Evolutionary conservation across 2,329 filamentous ascomycete species (phyloP), one percentile per base, ranked within the genome.

Genomic region (Arthrobotrys conoides): DNA sequence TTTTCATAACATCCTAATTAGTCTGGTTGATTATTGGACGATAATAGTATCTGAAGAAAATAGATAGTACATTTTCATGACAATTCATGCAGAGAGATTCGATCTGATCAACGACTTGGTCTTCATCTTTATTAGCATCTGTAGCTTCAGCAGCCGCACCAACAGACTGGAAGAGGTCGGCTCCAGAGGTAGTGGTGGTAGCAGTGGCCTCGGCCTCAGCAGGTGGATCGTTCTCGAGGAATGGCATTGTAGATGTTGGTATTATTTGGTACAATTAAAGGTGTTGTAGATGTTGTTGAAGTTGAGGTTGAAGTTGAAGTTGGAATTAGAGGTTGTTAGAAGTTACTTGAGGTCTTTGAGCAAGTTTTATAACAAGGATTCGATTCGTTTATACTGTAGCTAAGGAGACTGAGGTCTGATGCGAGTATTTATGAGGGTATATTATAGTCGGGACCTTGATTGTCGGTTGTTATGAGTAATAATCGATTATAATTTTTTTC

Each of bases 41-140:
- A 46, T 46, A 20, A 30, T 30, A 6, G 27, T 3, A 30, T 3
- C 6, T 6, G n/a, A 46, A 20, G n/a, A 12, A 6, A 46, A 20
- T 3, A 9, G 6, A 24, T 14, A 1, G 82, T 86, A 92, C 91
- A 87, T 93, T 92, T 81, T 93, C 87, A 82, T 91, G 89, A 85
- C 92, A 95, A 86, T 93, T 94, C 92, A 95, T 94, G 87, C 92
- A 95, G 22, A 95, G 87, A 80, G 91, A 93, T 85, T 94, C 92
- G 22, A 87, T 81, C 63, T 85, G 82, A 81, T 86, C 85, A 4
- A 86, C 81, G 41, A 85, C 85, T n/a, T 83, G 66, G n/a, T 72
- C 80, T 41, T 76, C 65, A 16, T 67, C 65, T 12, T 67, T 66
- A 20, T 63, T 61, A 30, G 59, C 48, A n/a, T 80, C 75, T 12